phyloP scores from a whole-genome alignment of 2,329 filamentous ascomycete genomes.

The Akanthomyces uredinophilus region DNA sequence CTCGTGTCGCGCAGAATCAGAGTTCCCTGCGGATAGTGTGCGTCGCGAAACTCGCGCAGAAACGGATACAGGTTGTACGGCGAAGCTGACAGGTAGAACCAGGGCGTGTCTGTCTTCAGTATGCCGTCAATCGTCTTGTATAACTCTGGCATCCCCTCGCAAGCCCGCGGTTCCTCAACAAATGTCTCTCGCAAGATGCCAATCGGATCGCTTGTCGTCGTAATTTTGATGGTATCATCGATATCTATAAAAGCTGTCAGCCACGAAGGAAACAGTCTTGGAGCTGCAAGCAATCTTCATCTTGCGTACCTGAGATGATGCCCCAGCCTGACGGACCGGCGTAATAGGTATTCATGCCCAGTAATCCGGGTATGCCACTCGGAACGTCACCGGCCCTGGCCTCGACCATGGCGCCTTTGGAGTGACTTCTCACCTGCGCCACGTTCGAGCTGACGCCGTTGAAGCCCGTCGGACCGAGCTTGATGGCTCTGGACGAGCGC shows the following conservation, averaged over 20 bases:
- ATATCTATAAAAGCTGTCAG: conserved; percentile 54
- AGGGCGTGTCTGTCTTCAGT: conserved; percentile 69
- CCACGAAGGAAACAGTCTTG: background rate
- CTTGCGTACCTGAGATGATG: conserved; percentile 61
- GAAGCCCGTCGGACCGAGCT: conserved; percentile 63
- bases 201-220: conserved; percentile 70
- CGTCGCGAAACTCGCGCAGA: conserved; percentile 66
- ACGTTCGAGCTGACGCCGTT: conserved; percentile 68
- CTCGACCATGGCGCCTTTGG: conserved; percentile 41
- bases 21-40: conserved; percentile 70
- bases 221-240: conserved; percentile 89
- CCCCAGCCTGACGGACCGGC: conserved; percentile 76
- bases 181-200: conserved; percentile 84
- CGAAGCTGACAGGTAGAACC: conserved; percentile 91
- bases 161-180: conserved; percentile 64
- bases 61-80: conserved; percentile 94
- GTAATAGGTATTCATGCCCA: conserved; percentile 66
- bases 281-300: background rate
- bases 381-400: conserved; percentile 45
- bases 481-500: conserved; percentile 34
- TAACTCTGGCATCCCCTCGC: conserved; percentile 73
- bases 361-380: conserved; percentile 46
- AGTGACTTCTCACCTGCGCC: conserved; percentile 44
- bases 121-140: conserved; percentile 65
- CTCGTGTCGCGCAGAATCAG: conserved; percentile 79